Percentiles rank a stretch among this genome's conserved stretches.
These are phyloP conservation scores for Nepenthes mirabilis DNA, from an alignment of 148 eudicot genomes.

Conservation along the genomic window DNA sequence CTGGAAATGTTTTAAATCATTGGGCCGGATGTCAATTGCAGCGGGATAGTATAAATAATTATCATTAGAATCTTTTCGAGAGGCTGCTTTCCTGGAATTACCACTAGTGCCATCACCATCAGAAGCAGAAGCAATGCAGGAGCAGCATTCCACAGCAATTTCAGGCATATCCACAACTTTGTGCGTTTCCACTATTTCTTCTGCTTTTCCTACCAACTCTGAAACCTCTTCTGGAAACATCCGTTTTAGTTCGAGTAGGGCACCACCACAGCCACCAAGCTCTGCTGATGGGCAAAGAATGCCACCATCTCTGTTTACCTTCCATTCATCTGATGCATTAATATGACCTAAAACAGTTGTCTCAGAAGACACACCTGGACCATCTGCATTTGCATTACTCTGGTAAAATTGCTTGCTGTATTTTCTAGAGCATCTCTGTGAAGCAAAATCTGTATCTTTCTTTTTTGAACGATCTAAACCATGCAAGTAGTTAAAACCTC, in stretches of 20 bases:
- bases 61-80: constrained; percentile 27
- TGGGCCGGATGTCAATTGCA: constrained; percentile 22
- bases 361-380: constrained; percentile 5
- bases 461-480: constrained; percentile 10
- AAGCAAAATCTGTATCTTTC: background rate
- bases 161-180: constrained; percentile 7
- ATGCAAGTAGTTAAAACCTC: constrained; percentile 27
- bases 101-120: constrained; percentile 3
- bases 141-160: constrained; percentile 9
- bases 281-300: constrained; percentile 33
- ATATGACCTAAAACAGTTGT: background rate
- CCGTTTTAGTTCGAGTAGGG: constrained; percentile 26
- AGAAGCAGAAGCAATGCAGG: constrained; percentile 8
- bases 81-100: constrained; percentile 29
- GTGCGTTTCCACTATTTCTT: constrained; percentile 12
- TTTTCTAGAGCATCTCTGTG: background rate
- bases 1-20: constrained; percentile 40
- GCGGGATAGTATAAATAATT: constrained; percentile 40
- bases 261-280: constrained; percentile 37
- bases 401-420: background rate
- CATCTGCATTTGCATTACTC: constrained; percentile 14
- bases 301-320: constrained; percentile 27
- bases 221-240: constrained; percentile 21
- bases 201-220: constrained; percentile 26
- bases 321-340: constrained; percentile 20